Percentiles rank a stretch among this genome's conserved stretches.
Evolutionary conservation across 2,329 filamentous ascomycete genomes (phyloP).

Genomic region (Penicillium expansum): DNA sequence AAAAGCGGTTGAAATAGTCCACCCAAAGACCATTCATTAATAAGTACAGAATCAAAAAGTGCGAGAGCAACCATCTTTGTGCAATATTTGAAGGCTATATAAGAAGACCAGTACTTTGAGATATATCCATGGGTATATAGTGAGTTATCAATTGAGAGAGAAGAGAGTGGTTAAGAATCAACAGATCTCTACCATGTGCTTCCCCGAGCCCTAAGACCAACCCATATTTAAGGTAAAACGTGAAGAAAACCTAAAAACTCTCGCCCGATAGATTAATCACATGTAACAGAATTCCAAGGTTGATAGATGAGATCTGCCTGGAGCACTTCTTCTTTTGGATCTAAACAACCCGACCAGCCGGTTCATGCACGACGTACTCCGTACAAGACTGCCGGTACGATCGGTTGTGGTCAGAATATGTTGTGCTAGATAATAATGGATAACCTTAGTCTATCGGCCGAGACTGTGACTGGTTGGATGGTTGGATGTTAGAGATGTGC

Average conservation of each 20-base stretch:
- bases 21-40: background rate
- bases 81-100: background rate
- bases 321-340: background rate
- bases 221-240: background rate
- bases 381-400: background rate
- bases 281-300: background rate
- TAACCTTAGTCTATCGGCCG: background rate
- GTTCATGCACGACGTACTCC: background rate
- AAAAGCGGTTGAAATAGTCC: background rate
- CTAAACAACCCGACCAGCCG: background rate
- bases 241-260: background rate
- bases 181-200: background rate
- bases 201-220: background rate
- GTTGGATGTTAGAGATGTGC: background rate
- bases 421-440: background rate
- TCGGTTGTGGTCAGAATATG: background rate
- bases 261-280: background rate
- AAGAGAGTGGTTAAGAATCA: background rate
- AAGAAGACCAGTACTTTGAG: too few relatives aligned
- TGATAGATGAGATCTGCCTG: background rate
- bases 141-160: background rate
- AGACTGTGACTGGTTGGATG: background rate
- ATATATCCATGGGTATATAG: background rate
- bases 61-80: background rate
- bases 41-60: background rate